Evolutionary conservation across 805 yeast genomes (phyloP).

Genomic region (Ogataea polymorpha): DNA sequence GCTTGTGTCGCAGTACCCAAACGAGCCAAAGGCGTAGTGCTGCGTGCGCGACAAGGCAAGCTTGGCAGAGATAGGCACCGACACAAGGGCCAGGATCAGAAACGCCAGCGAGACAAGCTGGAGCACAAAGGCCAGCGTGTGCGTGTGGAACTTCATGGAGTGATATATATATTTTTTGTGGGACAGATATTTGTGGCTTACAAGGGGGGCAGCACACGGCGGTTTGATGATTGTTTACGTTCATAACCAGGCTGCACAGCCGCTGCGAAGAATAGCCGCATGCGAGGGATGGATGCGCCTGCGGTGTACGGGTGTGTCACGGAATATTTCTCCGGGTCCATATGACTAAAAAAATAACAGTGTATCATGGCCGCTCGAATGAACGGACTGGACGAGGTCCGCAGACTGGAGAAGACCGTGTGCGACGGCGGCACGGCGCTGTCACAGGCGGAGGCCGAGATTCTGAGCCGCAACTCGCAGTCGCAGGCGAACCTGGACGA

Average conservation of each 20-base stretch:
- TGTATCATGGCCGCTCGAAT: conserved; percentile 11
- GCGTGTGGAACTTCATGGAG: conserved; percentile 19
- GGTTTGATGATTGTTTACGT: conserved; percentile 8
- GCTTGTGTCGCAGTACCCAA: conserved; percentile 54
- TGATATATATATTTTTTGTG: background rate
- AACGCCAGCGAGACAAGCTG: conserved; percentile 58
- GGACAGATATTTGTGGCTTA: conserved; percentile 2
- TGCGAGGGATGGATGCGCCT: background rate
- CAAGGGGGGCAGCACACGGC: conserved; percentile 6
- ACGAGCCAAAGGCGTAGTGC: conserved; percentile 53
- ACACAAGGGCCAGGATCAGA: conserved; percentile 55
- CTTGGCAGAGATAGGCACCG: conserved; percentile 54
- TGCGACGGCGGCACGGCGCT: conserved; percentile 1
- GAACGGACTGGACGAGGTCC: conserved; percentile 16
- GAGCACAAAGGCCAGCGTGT: conserved; percentile 38
- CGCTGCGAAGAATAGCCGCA: conserved; percentile 9
- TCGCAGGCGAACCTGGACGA: conserved; percentile 15
- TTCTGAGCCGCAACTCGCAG: conserved; percentile 12
- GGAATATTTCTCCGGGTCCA: background rate
- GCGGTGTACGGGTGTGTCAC: conserved; percentile 2
- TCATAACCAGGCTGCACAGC: conserved; percentile 7
- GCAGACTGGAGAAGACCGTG: conserved; percentile 9
- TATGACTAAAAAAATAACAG: background rate
- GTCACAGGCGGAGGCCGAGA: conserved; percentile 9
- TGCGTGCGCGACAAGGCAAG: conserved; percentile 49